Percentiles rank a stretch among this genome's conserved stretches.
Conservation (phyloP, 331 rosid species). For the Dryas integrifolia region DNA sequence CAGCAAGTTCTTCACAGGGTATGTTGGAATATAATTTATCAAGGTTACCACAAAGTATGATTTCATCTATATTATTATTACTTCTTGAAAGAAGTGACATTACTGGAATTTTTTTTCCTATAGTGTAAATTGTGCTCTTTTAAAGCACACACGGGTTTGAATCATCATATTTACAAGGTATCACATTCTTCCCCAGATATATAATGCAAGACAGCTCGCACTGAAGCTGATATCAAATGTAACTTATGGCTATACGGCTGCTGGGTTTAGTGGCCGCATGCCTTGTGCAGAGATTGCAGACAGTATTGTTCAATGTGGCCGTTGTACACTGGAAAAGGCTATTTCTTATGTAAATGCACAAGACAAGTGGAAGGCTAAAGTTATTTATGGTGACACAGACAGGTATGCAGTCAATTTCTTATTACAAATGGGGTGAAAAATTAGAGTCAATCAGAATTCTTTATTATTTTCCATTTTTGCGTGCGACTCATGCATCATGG, state of each 20-base stretch:
- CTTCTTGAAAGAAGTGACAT: conserved; percentile 1
- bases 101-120: not conserved
- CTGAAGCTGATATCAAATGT: conserved; percentile 92
- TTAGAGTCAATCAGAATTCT: not conserved
- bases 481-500: not conserved
- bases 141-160: not conserved
- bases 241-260: conserved; percentile 95
- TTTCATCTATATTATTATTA: not conserved
- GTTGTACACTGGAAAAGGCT: conserved; percentile 80
- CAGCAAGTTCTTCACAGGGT: conserved; percentile 88
- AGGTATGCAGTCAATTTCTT: conserved; percentile 43
- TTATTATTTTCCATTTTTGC: not conserved
- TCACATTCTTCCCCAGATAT: conserved; percentile 56
- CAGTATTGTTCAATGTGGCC: conserved; percentile 93
- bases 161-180: conserved; percentile 10
- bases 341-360: conserved; percentile 77
- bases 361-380: conserved; percentile 83
- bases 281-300: conserved; percentile 99
- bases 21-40: conserved; percentile 22
- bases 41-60: not conserved
- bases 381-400: conserved; percentile 95
- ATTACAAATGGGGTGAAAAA: not conserved
- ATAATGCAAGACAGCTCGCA: conserved; percentile 92
- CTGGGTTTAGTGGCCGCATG: conserved; percentile 99
- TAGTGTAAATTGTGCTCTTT: not conserved